A percentile compares a stretch with the other conserved stretches of the same genome.
phyloP scores from a whole-genome alignment of 306 rosid genomes.

The Spatholobus suberectus region DNA sequence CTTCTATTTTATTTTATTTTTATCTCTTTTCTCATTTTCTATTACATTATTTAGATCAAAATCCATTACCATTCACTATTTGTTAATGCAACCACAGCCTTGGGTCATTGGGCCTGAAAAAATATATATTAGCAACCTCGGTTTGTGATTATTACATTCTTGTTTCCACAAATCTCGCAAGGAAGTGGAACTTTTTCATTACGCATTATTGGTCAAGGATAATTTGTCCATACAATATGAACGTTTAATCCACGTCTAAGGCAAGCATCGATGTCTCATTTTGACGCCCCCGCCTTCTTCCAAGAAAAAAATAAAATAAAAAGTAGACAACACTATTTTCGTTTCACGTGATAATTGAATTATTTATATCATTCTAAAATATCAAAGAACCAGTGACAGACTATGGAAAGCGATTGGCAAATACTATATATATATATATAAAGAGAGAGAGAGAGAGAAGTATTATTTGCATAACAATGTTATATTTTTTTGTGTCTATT shows the following conservation, averaged over 20 bases:
- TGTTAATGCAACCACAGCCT: too few species aligned
- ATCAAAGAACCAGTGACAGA: neutral
- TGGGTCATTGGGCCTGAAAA: too few species aligned
- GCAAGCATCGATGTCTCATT: neutral
- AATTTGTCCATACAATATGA: neutral
- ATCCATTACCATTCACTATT: too few species aligned
- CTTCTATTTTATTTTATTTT: too few species aligned
- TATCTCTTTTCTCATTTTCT: too few species aligned
- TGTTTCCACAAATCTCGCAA: neutral
- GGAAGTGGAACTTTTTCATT: neutral
- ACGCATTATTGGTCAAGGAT: neutral
- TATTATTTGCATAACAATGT: too few species aligned
- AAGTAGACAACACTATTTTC: neutral
- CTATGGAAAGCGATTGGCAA: conserved; percentile 1
- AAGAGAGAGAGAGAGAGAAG: too few species aligned
- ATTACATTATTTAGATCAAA: too few species aligned
- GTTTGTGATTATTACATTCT: too few species aligned
- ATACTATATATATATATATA: neutral
- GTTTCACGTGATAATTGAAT: neutral
- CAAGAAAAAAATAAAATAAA: too few species aligned
- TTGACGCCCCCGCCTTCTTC: neutral
- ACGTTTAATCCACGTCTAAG: neutral
- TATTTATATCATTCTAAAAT: neutral
- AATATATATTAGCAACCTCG: too few species aligned
- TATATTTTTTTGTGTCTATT: too few species aligned